phyloP scores from a whole-genome alignment of 139 green algal genomes.

The Zygnema cylindricum region DNA sequence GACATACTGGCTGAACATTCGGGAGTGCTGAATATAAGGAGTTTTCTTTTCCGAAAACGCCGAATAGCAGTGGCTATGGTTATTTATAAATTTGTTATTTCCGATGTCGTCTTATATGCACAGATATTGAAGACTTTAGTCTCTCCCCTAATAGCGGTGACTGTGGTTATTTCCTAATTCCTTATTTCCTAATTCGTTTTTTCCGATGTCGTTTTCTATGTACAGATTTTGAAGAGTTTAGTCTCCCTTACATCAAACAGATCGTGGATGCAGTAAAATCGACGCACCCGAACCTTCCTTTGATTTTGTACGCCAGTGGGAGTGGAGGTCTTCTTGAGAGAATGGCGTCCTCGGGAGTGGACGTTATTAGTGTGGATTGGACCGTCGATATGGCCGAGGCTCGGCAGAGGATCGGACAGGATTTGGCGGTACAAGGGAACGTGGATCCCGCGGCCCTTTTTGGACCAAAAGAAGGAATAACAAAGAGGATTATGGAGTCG shows the following conservation, averaged over 20 bases:
- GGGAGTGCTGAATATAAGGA: too few species aligned
- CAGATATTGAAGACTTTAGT: too few species aligned
- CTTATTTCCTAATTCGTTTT: too few species aligned
- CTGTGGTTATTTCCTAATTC: too few species aligned
- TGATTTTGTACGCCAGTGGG: conserved; percentile 96
- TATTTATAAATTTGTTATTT: too few species aligned
- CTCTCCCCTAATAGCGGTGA: too few species aligned
- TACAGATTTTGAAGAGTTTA: conserved; percentile 81
- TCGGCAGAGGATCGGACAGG: conserved; percentile 72
- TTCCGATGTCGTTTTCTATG: too few species aligned
- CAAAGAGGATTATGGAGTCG: conserved; percentile 62
- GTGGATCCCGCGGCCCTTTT: conserved; percentile 94
- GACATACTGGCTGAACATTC: too few species aligned
- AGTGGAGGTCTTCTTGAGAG: conserved; percentile 91
- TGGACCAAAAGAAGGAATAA: conserved; percentile 75
- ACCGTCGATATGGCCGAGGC: conserved; percentile 95
- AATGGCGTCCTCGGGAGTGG: conserved; percentile 67
- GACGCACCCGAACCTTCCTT: conserved; percentile 79
- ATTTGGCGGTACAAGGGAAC: conserved; percentile 88
- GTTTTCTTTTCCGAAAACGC: too few species aligned
- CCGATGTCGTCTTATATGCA: too few species aligned
- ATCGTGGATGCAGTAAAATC: conserved; percentile 80
- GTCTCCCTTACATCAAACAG: conserved; percentile 87
- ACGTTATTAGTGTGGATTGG: conserved; percentile 95
- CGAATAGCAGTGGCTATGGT: too few species aligned